Percentiles rank a stretch among this genome's conserved stretches.
Conservation (phyloP, 2,329 filamentous ascomycete species). For the Xylaria arbuscula region DNA sequence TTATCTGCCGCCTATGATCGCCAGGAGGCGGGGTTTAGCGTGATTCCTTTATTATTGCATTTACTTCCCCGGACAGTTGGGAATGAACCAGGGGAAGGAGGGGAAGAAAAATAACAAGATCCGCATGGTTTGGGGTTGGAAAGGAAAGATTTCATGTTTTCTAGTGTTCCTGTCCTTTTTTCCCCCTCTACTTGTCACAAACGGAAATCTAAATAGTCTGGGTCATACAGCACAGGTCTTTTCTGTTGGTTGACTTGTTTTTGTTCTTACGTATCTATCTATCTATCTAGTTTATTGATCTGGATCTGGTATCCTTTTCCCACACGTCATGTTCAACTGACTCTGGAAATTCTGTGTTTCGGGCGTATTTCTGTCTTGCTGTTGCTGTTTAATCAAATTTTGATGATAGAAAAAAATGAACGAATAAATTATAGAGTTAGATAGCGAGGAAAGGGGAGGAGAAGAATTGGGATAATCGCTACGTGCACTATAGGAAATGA, state of each 20-base stretch:
- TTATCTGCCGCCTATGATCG: neutral
- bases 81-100: neutral
- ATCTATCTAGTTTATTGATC: neutral
- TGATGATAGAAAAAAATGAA: neutral
- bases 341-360: neutral
- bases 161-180: neutral
- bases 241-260: neutral
- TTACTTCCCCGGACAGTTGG: constrained; percentile 7
- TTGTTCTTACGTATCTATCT: neutral
- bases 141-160: neutral
- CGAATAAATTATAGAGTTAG: neutral
- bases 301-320: neutral
- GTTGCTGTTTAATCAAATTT: too few species aligned
- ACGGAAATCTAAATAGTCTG: constrained; percentile 18
- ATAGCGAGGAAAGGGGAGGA: neutral
- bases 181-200: constrained; percentile 15
- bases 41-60: constrained; percentile 23
- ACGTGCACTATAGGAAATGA: neutral
- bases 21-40: constrained; percentile 19
- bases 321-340: neutral
- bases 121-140: constrained; percentile 31
- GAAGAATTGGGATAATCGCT: neutral
- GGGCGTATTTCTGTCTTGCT: neutral
- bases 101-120: constrained; percentile 22
- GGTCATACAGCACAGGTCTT: constrained; percentile 17